Base-by-base conservation (phyloP, 2,329 filamentous ascomycete species). In the Botrytis medusae region DNA sequence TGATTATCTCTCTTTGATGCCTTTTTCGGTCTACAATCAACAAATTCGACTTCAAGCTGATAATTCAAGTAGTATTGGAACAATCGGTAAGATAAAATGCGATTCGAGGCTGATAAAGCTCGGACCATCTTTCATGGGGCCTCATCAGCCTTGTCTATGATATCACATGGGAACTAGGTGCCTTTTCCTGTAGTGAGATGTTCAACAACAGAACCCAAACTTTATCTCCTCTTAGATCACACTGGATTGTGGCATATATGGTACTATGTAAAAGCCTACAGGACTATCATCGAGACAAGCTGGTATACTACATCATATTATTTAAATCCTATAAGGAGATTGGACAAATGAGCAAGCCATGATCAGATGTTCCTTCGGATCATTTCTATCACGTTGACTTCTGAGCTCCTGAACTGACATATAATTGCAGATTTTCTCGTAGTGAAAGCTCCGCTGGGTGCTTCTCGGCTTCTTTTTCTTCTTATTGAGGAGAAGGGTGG, bases 91-190 rank as follows among this genome's bases (percentile, higher is more conserved):
- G 20, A 65, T 54, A 69, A 69, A 69, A 57, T 42, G 65, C 48
- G 37, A 59, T 42, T 7, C 48, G 57, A 69, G 65, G 65, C 65
- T 69, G 34, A 29, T 10, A 57, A 69, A 69, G 65, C 65, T 57
- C 37, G 34, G 65, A 6, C 65, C 48, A 68, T 29, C 2, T 65
- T 48, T 8, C 29, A 40, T 44, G 18, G 20, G 29, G 29, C 20
- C 48, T 20, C 25, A 29, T 69, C 65, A 69, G 65, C 65, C 65
- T 69, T 25, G 51, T 51, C 34, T 57, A 16, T 18, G n/a, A 25
- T 44, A 40, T 69, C 65, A 69, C 48, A 65, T 65, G 44, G 18
- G 42, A 65, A 25, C 62, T 65, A 48, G n/a, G 2, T 34, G 12
- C 16, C 18, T 22, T 40, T 29, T 40, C 34, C 22, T 37, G 42